Evolutionary conservation across 495 filamentous ascomycete genomes (phyloP).

Genomic region (Penicillium bialowiezense): DNA sequence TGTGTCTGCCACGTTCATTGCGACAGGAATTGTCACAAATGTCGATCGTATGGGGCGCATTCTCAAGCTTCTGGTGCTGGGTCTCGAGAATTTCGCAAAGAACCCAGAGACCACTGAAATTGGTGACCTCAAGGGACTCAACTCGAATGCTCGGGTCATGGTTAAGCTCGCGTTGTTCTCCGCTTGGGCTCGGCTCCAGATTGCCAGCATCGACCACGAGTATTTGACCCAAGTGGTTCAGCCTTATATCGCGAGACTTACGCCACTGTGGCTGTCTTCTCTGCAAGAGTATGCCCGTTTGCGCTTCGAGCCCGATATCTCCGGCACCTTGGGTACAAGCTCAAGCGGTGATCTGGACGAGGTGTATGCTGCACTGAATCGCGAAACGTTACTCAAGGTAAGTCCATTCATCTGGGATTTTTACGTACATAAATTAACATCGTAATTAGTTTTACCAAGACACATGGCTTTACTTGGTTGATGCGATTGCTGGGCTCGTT

Average conservation of each 20-base stretch:
- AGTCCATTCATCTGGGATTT: neutral
- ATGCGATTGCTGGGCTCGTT: conserved; percentile 96
- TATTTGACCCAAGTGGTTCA: conserved; percentile 87
- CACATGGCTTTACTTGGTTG: conserved; percentile 92
- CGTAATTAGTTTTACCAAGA: conserved; percentile 82
- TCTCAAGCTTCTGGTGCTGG: conserved; percentile 84
- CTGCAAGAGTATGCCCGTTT: conserved; percentile 90
- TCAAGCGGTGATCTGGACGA: conserved; percentile 77
- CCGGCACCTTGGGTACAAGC: conserved; percentile 72
- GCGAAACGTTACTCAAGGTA: conserved; percentile 83
- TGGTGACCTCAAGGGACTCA: conserved; percentile 88
- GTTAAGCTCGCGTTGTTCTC: conserved; percentile 95
- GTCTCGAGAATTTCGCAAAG: conserved; percentile 91
- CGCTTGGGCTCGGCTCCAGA: conserved; percentile 98
- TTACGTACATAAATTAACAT: conserved; percentile 20
- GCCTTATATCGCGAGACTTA: conserved; percentile 83
- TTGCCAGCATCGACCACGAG: conserved; percentile 88
- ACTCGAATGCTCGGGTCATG: conserved; percentile 97
- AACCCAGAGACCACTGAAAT: conserved; percentile 76
- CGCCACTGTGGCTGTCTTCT: conserved; percentile 90
- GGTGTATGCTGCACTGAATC: conserved; percentile 89
- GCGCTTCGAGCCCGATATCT: conserved; percentile 95
- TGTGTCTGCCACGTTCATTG: conserved; percentile 96
- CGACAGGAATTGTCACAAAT: conserved; percentile 95
- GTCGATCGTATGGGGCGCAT: conserved; percentile 98